Evolutionary conservation across 306 rosid genomes (phyloP), one percentile per base, ranked within the genome.

Genomic region (Adenanthera pavonina): DNA sequence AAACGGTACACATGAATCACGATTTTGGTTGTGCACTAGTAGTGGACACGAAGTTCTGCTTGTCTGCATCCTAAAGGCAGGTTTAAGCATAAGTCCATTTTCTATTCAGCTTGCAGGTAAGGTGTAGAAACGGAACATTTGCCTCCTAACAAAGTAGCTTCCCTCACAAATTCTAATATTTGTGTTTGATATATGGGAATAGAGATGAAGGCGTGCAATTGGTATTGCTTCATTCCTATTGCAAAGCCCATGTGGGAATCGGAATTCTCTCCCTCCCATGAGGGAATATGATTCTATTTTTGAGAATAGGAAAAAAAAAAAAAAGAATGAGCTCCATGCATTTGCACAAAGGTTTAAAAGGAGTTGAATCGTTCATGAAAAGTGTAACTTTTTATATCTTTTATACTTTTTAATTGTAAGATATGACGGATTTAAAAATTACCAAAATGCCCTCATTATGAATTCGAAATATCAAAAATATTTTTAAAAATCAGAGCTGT

Each of bases 1-100:
- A 20, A 17, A 3, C 72, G 73, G 19, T 47, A 75, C 86, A 36
- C 85, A 68, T 80, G 80, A 57, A 74, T 34, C 83, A 48, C 86
- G 75, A 46, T 61, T 81, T 80, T 80, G 15, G 80, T 77, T 70
- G 71, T 64, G 47, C 52, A 49, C 20, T 12, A 46, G 11, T 48
- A 11, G 59, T 46, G 76, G 64, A 64, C 75, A 68, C 19, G 43
- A 40, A 38, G 6, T 25, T 54, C 16, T 20, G 11, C 38, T 78
- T 78, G 57, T 40, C 68, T 78, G 57, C 41, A 41, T 68, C 68
- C 43, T 40, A 11, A 35, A 51, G 40, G 20, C n/a, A n/a, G n/a
- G n/a, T n/a, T n/a, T n/a, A n/a, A n/a, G n/a, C n/a, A 2, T 36
- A 54, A 53, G 8, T 10, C 16, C 43, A 54, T 49, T 65, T 49